Evolutionary conservation across 371 early-diverging fungal genomes (phyloP), one percentile per base, ranked within the genome.

Genomic region (Mortierella sp.): DNA sequence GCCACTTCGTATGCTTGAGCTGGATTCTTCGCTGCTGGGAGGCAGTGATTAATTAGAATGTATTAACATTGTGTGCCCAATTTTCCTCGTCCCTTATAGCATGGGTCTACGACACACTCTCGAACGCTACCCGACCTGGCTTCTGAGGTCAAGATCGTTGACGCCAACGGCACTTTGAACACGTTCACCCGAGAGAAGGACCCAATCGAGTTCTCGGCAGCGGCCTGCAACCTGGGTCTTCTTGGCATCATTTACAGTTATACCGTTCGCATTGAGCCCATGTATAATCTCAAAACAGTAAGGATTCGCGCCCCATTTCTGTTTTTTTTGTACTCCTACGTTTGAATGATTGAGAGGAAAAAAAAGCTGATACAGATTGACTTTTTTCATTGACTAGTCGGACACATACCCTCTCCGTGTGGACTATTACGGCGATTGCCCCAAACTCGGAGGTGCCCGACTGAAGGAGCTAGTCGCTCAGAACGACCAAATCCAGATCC

Each of bases 211-310:
- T 79, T 82, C 52, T 53, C 64, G 14, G 83, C 79, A 10, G 83
- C 83, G 2, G 31, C 66, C 5, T 40, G 79, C 71, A 82, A 67
- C 52, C 68, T 82, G 29, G 82, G 82, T 47, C 64, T 82, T 7
- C 66, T 82, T 6, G 82, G 82, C 1, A 39, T 82, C 16, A 74
- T 82, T 6, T 82, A 78, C 65, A 82, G 44, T 11, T 53, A 74
- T 40, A 71, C 79, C 29, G 48, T 82, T 26, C 70, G 44, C 0
- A 71, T 79, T 26, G 71, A 79, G 37, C 80, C 80, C 13, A 73
- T 77, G 73, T 80, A 64, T 45, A 48, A 73, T 39, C 47, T 77
- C 1, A 31, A 13, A 26, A 44, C 61, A 47, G 63, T 70, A 63
- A 10, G 26, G 31, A n/a, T 58, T 16, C 41, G n/a, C n/a, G n/a